Evolutionary conservation across 1,139 yeast species (phyloP).

Genomic region (Wickerhamomyces sp.): DNA sequence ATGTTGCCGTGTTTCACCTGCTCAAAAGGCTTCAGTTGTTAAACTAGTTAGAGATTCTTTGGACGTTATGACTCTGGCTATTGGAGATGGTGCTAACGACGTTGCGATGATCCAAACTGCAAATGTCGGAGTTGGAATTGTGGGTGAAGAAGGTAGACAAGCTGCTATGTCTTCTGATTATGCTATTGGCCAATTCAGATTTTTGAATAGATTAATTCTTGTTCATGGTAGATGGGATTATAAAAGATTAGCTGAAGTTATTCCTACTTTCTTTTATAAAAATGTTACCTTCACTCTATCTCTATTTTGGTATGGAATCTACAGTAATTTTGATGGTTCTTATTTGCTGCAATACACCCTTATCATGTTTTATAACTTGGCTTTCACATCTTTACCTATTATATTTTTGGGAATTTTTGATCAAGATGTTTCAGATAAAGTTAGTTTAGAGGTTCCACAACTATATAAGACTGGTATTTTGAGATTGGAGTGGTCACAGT

Average conservation of each 20-base stretch:
- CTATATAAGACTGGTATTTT: slow-evolving; percentile 81
- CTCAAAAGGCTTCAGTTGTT: slow-evolving; percentile 94
- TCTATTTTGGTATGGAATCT: slow-evolving; percentile 90
- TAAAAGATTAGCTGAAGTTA: slow-evolving; percentile 87
- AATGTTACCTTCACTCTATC: slow-evolving; percentile 87
- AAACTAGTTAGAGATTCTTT: slow-evolving; percentile 77
- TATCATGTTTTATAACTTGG: slow-evolving; percentile 89
- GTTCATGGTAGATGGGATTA: slow-evolving; percentile 98
- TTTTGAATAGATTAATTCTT: slow-evolving; percentile 66
- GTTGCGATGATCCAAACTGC: slow-evolving; percentile 99
- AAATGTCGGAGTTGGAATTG: slow-evolving; percentile 96
- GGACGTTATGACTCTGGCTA: slow-evolving; percentile 84
- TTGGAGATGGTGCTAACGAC: slow-evolving; percentile 98
- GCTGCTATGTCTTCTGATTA: slow-evolving; percentile 99
- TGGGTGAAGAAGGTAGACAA: slow-evolving; percentile 97
- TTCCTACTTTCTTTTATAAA: slow-evolving; percentile 89
- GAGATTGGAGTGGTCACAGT: slow-evolving; percentile 75
- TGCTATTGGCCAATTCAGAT: slow-evolving; percentile 95
- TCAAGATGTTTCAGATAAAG: slow-evolving; percentile 84
- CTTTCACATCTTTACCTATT: slow-evolving; percentile 91
- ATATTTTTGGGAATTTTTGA: slow-evolving; percentile 87
- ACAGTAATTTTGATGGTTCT: slow-evolving; percentile 82
- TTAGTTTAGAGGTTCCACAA: slow-evolving; percentile 83
- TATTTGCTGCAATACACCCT: slow-evolving; percentile 90
- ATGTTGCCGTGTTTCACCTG: slow-evolving; percentile 96